Percentiles rank a stretch among this genome's conserved stretches.
Conservation (phyloP, 2,329 filamentous ascomycete species). For the Botryotinia narcissicola region DNA sequence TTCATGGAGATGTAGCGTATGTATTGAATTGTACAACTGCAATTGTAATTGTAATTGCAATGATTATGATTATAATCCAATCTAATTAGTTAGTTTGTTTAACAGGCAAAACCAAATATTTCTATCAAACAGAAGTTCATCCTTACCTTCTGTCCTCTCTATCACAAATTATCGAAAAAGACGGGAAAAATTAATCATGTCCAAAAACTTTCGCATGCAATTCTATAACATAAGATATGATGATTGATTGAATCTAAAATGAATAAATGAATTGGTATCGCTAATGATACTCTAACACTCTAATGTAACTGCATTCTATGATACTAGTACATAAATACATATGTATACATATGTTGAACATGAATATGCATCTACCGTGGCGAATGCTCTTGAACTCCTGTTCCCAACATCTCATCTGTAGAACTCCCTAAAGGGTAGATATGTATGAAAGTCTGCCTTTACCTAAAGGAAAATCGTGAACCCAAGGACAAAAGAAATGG, state of each 20-base stretch:
- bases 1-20: too few relatives aligned
- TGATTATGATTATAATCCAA: not conserved
- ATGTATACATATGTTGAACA: not conserved
- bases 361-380: not conserved
- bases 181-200: too few relatives aligned
- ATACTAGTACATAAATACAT: too few relatives aligned
- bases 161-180: too few relatives aligned
- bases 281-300: not conserved
- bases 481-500: not conserved
- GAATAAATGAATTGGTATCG: not conserved
- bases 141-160: too few relatives aligned
- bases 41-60: too few relatives aligned
- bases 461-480: not conserved
- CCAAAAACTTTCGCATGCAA: too few relatives aligned
- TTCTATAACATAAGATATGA: too few relatives aligned
- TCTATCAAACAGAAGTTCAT: too few relatives aligned
- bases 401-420: fast-evolving
- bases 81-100: not conserved
- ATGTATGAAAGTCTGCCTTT: not conserved
- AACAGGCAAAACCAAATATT: too few relatives aligned
- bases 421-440: not conserved
- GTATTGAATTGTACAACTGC: too few relatives aligned
- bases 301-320: not conserved
- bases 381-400: not conserved
- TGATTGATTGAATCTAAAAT: not conserved